Evolutionary conservation across 2,329 filamentous ascomycete species (phyloP), one percentile per base, ranked within the genome.

Genomic region (Pseudogymnoascus destructans): DNA sequence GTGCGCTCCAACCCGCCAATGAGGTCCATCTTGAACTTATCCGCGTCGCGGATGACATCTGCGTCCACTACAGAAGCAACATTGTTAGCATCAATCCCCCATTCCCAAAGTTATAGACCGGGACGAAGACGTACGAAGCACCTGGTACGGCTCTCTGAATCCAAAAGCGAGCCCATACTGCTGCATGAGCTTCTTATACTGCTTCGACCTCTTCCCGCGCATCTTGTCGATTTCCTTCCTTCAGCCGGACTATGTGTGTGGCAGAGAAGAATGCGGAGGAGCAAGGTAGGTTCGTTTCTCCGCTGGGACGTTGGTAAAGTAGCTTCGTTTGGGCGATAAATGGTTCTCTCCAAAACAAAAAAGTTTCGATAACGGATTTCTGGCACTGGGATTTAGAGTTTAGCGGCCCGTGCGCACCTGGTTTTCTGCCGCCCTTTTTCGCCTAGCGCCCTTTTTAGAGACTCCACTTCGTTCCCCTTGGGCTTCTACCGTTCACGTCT

Each of bases 91-190:
- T 59, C n/a, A 55, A 52, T 15, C 13, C 42, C 23, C 5, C 10
- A 19, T 21, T 38, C 9, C 4, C 10, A 13, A 17, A 10, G 57
- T 27, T 15, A 46, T 33, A 58, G 65, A 63, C 49, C 17, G 11
- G 23, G 40, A n/a, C 5, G 10, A 11, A 21, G 17, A 46, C 40
- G 59, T 74, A 86, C 82, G 77, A 42, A 95, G 76, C 57, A 95
- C 85, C 74, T 97, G 93, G 74, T 96, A 97, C 9, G 93, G 90
- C 73, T 93, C 87, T 65, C 91, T 88, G 72, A 96, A 96, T 61
- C 87, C 86, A 70, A 95, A 96, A 61, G 83, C 84, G 71, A 92
- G 79, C 69, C 85, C 83, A 79, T 91, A 95, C 69, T 92, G 86
- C 73, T 89, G 85, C 85, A 98, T 95, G 68, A 96, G 83, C 82